Conservation (phyloP, 2,329 filamentous ascomycete species). For the Boeremia lycopersici region DNA sequence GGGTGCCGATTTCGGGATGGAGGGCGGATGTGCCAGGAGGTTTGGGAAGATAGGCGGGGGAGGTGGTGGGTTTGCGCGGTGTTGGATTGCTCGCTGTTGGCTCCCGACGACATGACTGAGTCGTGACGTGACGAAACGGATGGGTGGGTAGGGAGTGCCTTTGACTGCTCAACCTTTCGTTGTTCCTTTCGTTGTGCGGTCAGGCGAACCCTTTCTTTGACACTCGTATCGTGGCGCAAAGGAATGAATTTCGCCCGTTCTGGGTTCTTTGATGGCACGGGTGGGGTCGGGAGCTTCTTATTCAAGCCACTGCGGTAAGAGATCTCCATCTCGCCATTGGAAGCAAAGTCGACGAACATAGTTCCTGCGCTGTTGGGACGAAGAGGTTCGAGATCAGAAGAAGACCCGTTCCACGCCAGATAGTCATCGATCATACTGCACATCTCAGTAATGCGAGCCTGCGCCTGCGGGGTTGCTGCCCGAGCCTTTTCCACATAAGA, state of each 20-base stretch:
- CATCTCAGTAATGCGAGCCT: slow-evolving; percentile 12
- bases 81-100: not conserved
- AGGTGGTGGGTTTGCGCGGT: not conserved
- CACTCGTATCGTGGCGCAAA: not conserved
- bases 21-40: not conserved
- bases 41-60: not conserved
- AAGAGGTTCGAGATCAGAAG: not conserved
- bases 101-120: not conserved
- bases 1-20: not conserved
- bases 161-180: not conserved
- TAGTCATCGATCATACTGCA: slow-evolving; percentile 27
- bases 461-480: not conserved
- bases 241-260: not conserved
- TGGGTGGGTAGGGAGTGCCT: not conserved
- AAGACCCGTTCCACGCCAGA: slow-evolving; percentile 20
- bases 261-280: slow-evolving; percentile 2
- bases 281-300: slow-evolving; percentile 12
- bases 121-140: slow-evolving; percentile 1
- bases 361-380: slow-evolving; percentile 17
- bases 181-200: not conserved
- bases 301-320: slow-evolving; percentile 10
- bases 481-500: not conserved
- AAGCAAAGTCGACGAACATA: slow-evolving; percentile 32
- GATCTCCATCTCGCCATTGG: slow-evolving; percentile 1
- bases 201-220: not conserved